Conservation (phyloP, 148 eudicot species). For the Chenopodium berlandieri region DNA sequence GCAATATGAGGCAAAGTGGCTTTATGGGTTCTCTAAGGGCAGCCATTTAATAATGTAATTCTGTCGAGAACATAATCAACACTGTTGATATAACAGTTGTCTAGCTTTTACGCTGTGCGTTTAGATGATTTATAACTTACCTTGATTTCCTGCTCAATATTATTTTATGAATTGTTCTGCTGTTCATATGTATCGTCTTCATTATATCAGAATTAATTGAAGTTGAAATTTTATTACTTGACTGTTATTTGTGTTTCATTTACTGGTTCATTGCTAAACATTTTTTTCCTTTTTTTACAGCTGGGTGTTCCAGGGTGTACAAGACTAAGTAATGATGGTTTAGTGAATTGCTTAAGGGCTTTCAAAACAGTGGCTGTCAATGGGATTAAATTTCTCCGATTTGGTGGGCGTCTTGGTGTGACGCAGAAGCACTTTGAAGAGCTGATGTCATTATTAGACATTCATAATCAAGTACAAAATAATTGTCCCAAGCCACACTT, state of each 20-base stretch:
- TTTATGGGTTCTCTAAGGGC: neutral
- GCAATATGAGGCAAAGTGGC: neutral
- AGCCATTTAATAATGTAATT: neutral
- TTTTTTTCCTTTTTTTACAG: slow-evolving; percentile 43
- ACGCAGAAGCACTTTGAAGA: slow-evolving; percentile 61
- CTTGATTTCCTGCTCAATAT: neutral
- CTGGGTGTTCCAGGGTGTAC: slow-evolving; percentile 74
- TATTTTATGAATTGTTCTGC: no score
- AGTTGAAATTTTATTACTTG: neutral
- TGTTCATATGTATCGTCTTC: neutral
- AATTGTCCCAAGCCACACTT: slow-evolving; percentile 47
- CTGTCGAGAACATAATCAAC: no score
- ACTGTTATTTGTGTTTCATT: neutral
- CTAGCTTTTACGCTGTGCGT: neutral
- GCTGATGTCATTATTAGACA: slow-evolving; percentile 50
- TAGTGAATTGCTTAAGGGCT: slow-evolving; percentile 49
- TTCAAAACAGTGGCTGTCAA: slow-evolving; percentile 38
- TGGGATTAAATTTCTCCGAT: slow-evolving; percentile 66
- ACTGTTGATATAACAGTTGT: neutral
- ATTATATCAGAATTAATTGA: neutral
- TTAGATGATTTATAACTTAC: neutral
- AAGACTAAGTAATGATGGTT: slow-evolving; percentile 58
- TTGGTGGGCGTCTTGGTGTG: slow-evolving; percentile 60
- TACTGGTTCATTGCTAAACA: neutral
- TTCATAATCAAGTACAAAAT: slow-evolving; percentile 13